Percentiles rank a stretch among this genome's conserved stretches.
phyloP scores from a whole-genome alignment of 805 yeast genomes.

The Suhomyces faveliae region DNA sequence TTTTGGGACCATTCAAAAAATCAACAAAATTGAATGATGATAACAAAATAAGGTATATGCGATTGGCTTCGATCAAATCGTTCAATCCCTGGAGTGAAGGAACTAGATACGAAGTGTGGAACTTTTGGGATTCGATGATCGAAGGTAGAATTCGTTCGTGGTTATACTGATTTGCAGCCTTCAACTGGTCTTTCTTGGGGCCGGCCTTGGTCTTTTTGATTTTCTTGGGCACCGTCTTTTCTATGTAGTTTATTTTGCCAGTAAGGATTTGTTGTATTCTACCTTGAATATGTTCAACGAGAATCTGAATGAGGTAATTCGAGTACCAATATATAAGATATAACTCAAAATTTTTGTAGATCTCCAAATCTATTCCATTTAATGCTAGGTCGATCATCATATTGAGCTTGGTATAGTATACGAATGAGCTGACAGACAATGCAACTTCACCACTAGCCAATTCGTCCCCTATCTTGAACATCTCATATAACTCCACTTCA shows the following conservation, averaged over 20 bases:
- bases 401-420: constrained; percentile 61
- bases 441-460: constrained; percentile 37
- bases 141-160: constrained; percentile 35
- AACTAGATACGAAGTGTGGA: constrained; percentile 21
- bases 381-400: constrained; percentile 72
- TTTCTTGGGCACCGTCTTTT: constrained; percentile 35
- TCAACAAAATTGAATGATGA: constrained; percentile 19
- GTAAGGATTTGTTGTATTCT: constrained; percentile 32
- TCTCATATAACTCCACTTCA: constrained; percentile 47
- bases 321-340: constrained; percentile 68
- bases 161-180: constrained; percentile 24
- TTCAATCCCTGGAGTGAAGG: constrained; percentile 17
- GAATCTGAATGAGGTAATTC: constrained; percentile 43
- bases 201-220: constrained; percentile 51
- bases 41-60: constrained; percentile 17
- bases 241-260: constrained; percentile 33
- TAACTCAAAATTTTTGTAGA: constrained; percentile 71
- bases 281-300: constrained; percentile 46
- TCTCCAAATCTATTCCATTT: constrained; percentile 71
- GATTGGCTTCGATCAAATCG: constrained; percentile 20
- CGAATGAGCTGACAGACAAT: constrained; percentile 69
- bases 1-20: constrained; percentile 26
- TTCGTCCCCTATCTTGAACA: constrained; percentile 38
- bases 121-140: constrained; percentile 25
- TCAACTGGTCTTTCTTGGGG: constrained; percentile 44